These are phyloP conservation scores for Rubia peregrina DNA, from an alignment of 305 asterid genomes.

Conservation along the genomic window DNA sequence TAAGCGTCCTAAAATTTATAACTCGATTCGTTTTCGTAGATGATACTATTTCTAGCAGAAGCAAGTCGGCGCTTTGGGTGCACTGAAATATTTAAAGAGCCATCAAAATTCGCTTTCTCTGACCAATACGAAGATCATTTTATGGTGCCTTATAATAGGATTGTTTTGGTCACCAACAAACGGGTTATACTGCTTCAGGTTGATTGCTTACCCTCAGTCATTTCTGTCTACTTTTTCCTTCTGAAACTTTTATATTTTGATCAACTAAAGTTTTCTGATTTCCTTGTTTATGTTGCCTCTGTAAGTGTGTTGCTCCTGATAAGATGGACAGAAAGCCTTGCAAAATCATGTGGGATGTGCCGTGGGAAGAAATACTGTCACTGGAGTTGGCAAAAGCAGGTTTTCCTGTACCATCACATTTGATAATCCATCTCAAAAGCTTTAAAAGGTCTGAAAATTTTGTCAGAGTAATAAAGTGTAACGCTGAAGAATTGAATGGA, in stretches of 20 bases:
- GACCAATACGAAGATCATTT: conserved; percentile 85
- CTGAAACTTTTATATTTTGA: conserved; percentile 4
- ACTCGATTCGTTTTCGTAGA: conserved; percentile 35
- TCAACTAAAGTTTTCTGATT: conserved; percentile 12
- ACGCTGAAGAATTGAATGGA: conserved; percentile 52
- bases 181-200: conserved; percentile 93
- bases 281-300: conserved; percentile 24
- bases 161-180: conserved; percentile 77
- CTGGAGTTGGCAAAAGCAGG: conserved; percentile 97
- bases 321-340: conserved; percentile 84
- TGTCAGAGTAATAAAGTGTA: conserved; percentile 89
- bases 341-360: conserved; percentile 97
- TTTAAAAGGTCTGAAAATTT: conserved; percentile 76
- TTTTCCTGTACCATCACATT: conserved; percentile 60
- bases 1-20: conserved; percentile 5
- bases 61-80: conserved; percentile 93
- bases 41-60: conserved; percentile 92
- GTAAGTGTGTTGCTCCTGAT: conserved; percentile 67
- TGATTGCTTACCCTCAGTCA: conserved; percentile 14
- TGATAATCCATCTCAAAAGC: conserved; percentile 74
- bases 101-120: conserved; percentile 91
- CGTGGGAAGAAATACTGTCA: conserved; percentile 85
- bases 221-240: conserved; percentile 3
- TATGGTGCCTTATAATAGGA: conserved; percentile 76
- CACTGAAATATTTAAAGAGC: conserved; percentile 95